Percentiles rank a stretch among this genome's conserved stretches.
phyloP scores from a whole-genome alignment of 148 eudicot species.

The Pouteria glomerata region DNA sequence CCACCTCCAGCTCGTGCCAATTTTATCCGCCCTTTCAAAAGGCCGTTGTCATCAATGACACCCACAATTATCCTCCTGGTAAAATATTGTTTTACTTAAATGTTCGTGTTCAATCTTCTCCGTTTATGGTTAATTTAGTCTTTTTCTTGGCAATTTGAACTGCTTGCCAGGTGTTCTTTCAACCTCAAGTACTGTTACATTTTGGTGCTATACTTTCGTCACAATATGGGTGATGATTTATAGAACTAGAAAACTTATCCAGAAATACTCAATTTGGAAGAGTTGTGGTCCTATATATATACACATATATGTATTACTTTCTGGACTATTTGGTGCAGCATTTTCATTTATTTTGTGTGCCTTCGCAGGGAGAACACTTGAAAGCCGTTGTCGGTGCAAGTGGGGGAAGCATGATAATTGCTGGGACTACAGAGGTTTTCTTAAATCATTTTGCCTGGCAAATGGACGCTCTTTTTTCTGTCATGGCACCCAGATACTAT shows the following conservation, averaged over 20 bases:
- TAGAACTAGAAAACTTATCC: too few species aligned
- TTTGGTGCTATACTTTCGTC: too few species aligned
- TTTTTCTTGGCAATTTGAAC: too few species aligned
- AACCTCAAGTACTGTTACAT: too few species aligned
- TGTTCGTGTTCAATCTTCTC: neutral
- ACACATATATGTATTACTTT: neutral
- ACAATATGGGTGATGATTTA: too few species aligned
- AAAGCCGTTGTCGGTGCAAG: slow-evolving; percentile 43
- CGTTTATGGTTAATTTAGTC: neutral
- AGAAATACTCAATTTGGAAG: too few species aligned
- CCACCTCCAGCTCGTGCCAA: slow-evolving; percentile 44
- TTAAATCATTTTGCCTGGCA: slow-evolving; percentile 25
- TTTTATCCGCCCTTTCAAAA: slow-evolving; percentile 33
- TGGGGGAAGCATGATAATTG: slow-evolving; percentile 33
- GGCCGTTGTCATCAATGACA: slow-evolving; percentile 47
- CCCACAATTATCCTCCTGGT: slow-evolving; percentile 39
- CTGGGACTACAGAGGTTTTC: slow-evolving; percentile 30
- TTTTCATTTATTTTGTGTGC: neutral
- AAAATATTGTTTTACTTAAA: neutral
- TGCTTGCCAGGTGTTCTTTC: too few species aligned
- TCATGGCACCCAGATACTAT: slow-evolving; percentile 35
- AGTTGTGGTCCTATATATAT: too few species aligned
- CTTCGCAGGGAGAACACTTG: slow-evolving; percentile 17
- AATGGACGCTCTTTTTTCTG: slow-evolving; percentile 35
- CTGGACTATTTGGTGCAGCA: neutral